A percentile compares a stretch with the other conserved stretches of the same genome.
Evolutionary conservation across 306 rosid genomes (phyloP).

Genomic region (Cyclanthera cordifolia): DNA sequence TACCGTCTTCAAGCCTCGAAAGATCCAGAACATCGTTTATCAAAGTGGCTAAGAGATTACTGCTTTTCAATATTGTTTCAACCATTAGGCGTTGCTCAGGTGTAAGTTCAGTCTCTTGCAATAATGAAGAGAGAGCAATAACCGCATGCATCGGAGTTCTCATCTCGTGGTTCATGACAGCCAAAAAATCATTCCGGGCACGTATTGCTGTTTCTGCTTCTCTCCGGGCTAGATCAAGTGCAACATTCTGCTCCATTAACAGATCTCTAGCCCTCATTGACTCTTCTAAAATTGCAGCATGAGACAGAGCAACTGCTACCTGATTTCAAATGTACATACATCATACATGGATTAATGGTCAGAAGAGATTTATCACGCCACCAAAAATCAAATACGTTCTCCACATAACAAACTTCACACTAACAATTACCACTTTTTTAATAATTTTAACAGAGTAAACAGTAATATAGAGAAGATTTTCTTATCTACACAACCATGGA

Average conservation of each 20-base stretch:
- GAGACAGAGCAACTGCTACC: conserved; percentile 99
- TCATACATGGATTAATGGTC: background rate
- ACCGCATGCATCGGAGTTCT: conserved; percentile 99
- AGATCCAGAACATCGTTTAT: conserved; percentile 93
- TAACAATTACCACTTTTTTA: background rate
- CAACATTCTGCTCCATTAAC: conserved; percentile 89
- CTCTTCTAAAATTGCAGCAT: conserved; percentile 97
- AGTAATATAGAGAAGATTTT: conserved; percentile 1
- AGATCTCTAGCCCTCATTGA: conserved; percentile 96
- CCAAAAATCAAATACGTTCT: background rate
- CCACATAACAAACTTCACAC: background rate
- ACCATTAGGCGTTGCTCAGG: conserved; percentile 96
- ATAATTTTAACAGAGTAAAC: background rate
- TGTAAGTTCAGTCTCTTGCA: conserved; percentile 86
- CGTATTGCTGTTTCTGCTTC: conserved; percentile 98
- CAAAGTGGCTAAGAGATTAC: conserved; percentile 83
- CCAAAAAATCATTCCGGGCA: conserved; percentile 96
- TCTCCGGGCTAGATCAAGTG: conserved; percentile 88
- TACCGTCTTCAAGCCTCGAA: conserved; percentile 94
- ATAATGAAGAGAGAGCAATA: conserved; percentile 86
- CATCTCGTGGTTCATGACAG: conserved; percentile 99
- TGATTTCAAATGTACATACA: conserved; percentile 14
- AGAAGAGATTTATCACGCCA: background rate
- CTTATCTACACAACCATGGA: background rate
- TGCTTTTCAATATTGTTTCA: conserved; percentile 81